Percentiles rank a stretch among this genome's conserved stretches.
phyloP scores from a whole-genome alignment of 164 flowering plant species.

The Umbilicus rupestris region DNA sequence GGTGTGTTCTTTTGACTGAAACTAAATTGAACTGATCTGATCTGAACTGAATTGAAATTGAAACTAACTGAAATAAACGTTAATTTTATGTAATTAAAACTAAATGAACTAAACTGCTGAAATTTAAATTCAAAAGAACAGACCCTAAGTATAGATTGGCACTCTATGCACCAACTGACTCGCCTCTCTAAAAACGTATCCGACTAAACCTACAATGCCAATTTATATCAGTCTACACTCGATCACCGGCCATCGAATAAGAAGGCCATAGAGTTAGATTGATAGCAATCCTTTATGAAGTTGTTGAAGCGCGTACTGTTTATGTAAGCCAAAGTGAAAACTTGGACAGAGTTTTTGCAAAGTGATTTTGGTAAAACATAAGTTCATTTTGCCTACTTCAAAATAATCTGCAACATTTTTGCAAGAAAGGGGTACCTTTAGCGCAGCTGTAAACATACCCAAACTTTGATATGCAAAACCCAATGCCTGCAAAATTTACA shows the following conservation, averaged over 20 bases:
- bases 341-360: not conserved
- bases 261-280: not conserved
- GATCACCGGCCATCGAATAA: not conserved
- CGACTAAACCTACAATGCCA: not conserved
- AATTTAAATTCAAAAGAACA: too few relatives aligned
- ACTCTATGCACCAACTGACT: not conserved
- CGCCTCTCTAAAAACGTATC: not conserved
- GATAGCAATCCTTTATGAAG: not conserved
- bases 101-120: too few relatives aligned
- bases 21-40: too few relatives aligned
- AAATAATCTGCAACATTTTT: not conserved
- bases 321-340: not conserved
- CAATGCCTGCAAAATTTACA: slow-evolving; percentile 41
- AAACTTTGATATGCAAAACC: slow-evolving; percentile 89
- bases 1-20: too few relatives aligned
- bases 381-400: not conserved
- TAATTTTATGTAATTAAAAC: too few relatives aligned
- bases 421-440: slow-evolving; percentile 41
- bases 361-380: not conserved
- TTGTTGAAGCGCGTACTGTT: not conserved
- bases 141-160: not conserved
- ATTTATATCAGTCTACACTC: not conserved
- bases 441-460: slow-evolving; percentile 91
- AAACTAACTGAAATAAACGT: too few relatives aligned
- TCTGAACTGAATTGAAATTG: too few relatives aligned